Evolutionary conservation across 129 eudicot genomes (phyloP).

Genomic region (Tagetes patula): DNA sequence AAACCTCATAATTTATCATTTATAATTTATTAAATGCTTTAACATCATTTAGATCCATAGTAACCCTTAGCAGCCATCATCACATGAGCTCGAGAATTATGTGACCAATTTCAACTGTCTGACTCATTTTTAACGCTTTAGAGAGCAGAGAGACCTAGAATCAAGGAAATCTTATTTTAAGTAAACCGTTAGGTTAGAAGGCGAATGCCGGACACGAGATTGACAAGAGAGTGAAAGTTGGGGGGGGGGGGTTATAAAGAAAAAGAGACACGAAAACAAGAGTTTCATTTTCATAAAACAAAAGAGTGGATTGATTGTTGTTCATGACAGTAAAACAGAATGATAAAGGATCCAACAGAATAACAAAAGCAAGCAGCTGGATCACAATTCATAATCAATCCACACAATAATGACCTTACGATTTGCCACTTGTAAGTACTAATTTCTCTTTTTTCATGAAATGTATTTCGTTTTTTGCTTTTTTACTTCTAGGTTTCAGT

Average conservation of each 20-base stretch:
- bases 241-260: not conserved
- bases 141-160: too few species aligned
- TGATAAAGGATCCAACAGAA: constrained; percentile 7
- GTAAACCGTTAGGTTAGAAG: too few species aligned
- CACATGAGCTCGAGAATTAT: too few species aligned
- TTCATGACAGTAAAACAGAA: constrained; percentile 14
- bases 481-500: not conserved
- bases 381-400: not conserved
- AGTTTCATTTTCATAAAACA: not conserved
- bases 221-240: not conserved
- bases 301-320: not conserved
- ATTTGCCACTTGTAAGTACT: not conserved
- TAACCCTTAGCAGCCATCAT: too few species aligned
- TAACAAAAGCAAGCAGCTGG: not conserved
- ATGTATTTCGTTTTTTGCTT: not conserved
- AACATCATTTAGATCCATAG: too few species aligned
- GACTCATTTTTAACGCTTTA: too few species aligned
- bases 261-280: constrained; percentile 14
- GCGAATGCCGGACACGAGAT: not conserved
- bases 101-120: too few species aligned
- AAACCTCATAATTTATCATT: not conserved
- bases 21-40: not conserved
- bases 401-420: constrained; percentile 1
- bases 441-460: not conserved
- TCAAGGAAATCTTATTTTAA: too few species aligned